Base-by-base conservation (phyloP, 2,329 filamentous ascomycete species). In the Hirsutella rhossiliensis region DNA sequence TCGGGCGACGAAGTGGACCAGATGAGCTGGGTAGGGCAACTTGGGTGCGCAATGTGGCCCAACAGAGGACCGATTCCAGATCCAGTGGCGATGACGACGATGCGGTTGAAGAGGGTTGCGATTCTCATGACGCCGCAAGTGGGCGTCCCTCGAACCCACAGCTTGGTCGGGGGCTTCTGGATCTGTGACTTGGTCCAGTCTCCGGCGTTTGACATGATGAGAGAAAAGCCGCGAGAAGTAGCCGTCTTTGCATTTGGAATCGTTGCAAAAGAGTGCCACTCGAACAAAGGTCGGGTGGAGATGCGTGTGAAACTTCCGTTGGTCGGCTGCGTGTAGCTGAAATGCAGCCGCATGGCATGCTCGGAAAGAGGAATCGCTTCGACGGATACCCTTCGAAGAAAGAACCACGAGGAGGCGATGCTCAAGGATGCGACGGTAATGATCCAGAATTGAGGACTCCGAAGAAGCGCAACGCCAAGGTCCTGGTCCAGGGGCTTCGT, bases 231-330 rank as follows among this genome's bases (percentile, higher is more conserved):
- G 11, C 50, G 52, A 32, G 52, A 53, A 17, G 52, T 52, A 2
- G 54, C 46, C 43, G 50, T 45, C 44, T 65, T 57, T 3, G 74
- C 68, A 47, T 77, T 72, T 1, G 82, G 78, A 47, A 88, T 84
- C 1, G 80, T 81, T 37, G 84, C 84, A 55, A 89, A 89, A 0
- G 79, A 76, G 62, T 89, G 84, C 71, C 82, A 86, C 61, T 89
- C 84, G 9, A 72, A 62, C 34, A 87, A 66, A 0, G 83, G 82
- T 8, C 70, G 68, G 43, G 73, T 71, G 3, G 82, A 75, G 19
- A 87, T 63, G 36, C 81, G 75, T 3, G 62, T 62, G 47, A 66
- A 66, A 51, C 53, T 63, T 1, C 63, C 63, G 38, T 65, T 65
- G 42, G 73, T 68, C 8, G 78, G 76, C 20, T 73, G 69, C n/a